phyloP scores from a whole-genome alignment of 805 yeast species.

The Millerago galiae region DNA sequence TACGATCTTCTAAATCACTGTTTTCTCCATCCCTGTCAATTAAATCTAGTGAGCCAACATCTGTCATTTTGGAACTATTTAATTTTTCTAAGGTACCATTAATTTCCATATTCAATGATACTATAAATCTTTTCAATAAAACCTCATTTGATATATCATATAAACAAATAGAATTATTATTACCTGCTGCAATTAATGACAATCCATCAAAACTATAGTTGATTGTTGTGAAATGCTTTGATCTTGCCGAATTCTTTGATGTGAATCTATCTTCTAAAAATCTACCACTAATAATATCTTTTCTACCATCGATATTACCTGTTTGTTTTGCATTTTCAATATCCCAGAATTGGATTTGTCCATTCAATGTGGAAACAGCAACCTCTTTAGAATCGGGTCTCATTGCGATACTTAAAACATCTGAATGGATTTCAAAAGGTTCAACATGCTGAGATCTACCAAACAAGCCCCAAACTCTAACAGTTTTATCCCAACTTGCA shows the following conservation, averaged over 20 bases:
- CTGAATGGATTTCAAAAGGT: slow-evolving; percentile 80
- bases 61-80: slow-evolving; percentile 80
- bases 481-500: slow-evolving; percentile 95
- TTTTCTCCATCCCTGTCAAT: slow-evolving; percentile 83
- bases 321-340: slow-evolving; percentile 74
- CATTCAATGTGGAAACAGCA: slow-evolving; percentile 84
- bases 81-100: slow-evolving; percentile 80
- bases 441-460: slow-evolving; percentile 83
- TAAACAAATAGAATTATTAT: slow-evolving; percentile 82
- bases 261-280: slow-evolving; percentile 75
- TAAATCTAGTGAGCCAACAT: slow-evolving; percentile 76
- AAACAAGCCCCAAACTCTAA: slow-evolving; percentile 88
- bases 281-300: slow-evolving; percentile 85
- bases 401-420: slow-evolving; percentile 75
- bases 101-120: slow-evolving; percentile 83
- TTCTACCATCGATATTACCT: slow-evolving; percentile 78
- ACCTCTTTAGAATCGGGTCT: slow-evolving; percentile 91
- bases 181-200: slow-evolving; percentile 87
- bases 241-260: slow-evolving; percentile 72
- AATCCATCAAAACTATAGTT: slow-evolving; percentile 87
- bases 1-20: slow-evolving; percentile 77
- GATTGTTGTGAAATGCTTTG: slow-evolving; percentile 76
- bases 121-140: slow-evolving; percentile 69
- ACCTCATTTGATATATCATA: slow-evolving; percentile 90
- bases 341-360: slow-evolving; percentile 80